phyloP scores from a whole-genome alignment of 352 stramenopile genomes.

The Pythium dissotocum region DNA sequence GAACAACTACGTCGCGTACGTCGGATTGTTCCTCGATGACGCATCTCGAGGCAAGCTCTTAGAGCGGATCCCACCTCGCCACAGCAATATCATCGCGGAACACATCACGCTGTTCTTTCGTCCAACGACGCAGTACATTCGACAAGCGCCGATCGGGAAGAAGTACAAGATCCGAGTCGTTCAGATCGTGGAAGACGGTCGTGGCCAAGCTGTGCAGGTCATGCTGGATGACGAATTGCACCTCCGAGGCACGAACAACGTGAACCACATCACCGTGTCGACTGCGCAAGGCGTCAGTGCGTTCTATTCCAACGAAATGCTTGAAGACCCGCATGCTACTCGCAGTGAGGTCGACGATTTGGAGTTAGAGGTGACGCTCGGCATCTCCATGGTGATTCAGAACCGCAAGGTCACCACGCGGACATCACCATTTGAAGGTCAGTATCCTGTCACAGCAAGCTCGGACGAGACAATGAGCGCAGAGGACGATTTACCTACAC shows the following conservation, averaged over 20 bases:
- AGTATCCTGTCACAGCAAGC: not conserved
- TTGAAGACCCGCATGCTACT: conserved; percentile 24
- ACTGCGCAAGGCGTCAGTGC: conserved; percentile 43
- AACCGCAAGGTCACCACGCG: conserved; percentile 20
- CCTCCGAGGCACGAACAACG: conserved; percentile 51
- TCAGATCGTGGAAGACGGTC: conserved; percentile 46
- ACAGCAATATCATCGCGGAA: conserved; percentile 50
- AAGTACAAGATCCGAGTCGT: conserved; percentile 34
- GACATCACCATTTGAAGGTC: conserved; percentile 16
- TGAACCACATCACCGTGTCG: conserved; percentile 68
- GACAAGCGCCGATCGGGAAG: conserved; percentile 45
- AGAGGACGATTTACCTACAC: not conserved
- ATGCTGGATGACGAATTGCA: conserved; percentile 38
- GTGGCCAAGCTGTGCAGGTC: conserved; percentile 53
- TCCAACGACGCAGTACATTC: conserved; percentile 52
- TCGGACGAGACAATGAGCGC: not conserved
- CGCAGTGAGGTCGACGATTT: conserved; percentile 1
- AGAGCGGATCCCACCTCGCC: conserved; percentile 22
- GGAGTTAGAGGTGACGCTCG: conserved; percentile 21
- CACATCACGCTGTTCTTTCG: conserved; percentile 72
- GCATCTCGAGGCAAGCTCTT: conserved; percentile 39
- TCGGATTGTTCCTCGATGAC: conserved; percentile 57
- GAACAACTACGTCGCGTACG: conserved; percentile 42
- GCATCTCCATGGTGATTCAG: conserved; percentile 20
- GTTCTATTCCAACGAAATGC: conserved; percentile 70